Evolutionary conservation across 768 basidiomycete species (phyloP), one percentile per base, ranked within the genome.

Genomic region (Dacryopinax primogenitus): DNA sequence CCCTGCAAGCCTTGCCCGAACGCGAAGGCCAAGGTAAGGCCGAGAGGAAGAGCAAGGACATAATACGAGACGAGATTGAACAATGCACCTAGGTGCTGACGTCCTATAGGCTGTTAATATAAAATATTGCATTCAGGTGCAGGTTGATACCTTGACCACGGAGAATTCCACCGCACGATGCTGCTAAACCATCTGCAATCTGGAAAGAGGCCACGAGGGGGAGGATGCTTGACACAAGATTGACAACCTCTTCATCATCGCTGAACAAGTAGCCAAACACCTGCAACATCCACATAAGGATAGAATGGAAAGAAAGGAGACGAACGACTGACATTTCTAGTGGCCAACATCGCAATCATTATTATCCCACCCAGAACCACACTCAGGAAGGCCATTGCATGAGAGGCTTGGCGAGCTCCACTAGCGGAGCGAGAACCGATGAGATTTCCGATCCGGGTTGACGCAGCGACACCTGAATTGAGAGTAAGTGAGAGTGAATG

Each of bases 11-110:
- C 82, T 41, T 65, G 66, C 7, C 61, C 18, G n/a, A 45, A 63
- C 39, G 72, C 72, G 71, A 82, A 83, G 1, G 82, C 82, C 12
- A 84, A 78, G 1, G 75, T 77, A 64, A 81, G 78, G 12, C 82
- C 83, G 23, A 83, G 71, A 0, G 82, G 83, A 1, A 83, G 72
- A 2, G 81, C 83, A 36, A 83, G 70, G 1, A 82, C 75, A 65
- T 83, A 84, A 71, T 83, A 83, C 36, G 87, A 86, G 16, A 87
- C 74, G 28, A 86, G 71, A 71, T 90, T 88, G 76, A 89, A 88
- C 6, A 83, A 69, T 7, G 88, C 87, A 6, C 87, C 88, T 18
- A 89, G 79, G 67, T 86, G 84, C 71, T 90, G 88, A 21, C 85
- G 73, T 6, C 77, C 78, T 76, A 68, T 63, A 51, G 23, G 21